A percentile compares a stretch with the other conserved stretches of the same genome.
phyloP scores from a whole-genome alignment of 2,329 filamentous ascomycete species.

The Karstenula rhodostoma region DNA sequence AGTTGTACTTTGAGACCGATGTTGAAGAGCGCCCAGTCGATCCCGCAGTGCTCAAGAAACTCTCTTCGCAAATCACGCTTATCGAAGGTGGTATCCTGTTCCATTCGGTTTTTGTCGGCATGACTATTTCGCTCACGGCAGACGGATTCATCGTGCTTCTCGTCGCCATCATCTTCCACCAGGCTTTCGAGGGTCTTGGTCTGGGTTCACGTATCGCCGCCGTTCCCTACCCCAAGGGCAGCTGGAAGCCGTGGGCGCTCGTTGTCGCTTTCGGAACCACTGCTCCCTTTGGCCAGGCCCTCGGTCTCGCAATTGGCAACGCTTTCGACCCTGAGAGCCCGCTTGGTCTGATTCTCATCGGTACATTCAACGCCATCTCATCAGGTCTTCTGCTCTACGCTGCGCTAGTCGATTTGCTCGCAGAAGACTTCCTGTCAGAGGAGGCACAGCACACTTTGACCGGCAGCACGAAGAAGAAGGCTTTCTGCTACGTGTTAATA shows the following conservation, averaged over 20 bases:
- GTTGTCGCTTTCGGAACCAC: slow-evolving; percentile 71
- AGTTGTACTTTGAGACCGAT: slow-evolving; percentile 49
- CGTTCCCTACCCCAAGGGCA: slow-evolving; percentile 65
- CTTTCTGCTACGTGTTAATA: slow-evolving; percentile 56
- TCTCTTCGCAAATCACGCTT: slow-evolving; percentile 51
- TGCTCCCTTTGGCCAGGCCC: slow-evolving; percentile 70
- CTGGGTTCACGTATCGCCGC: slow-evolving; percentile 67
- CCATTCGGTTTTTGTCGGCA: slow-evolving; percentile 70
- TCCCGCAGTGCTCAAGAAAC: slow-evolving; percentile 49
- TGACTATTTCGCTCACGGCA: slow-evolving; percentile 67
- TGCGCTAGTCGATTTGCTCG: slow-evolving; percentile 69
- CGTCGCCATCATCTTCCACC: slow-evolving; percentile 69
- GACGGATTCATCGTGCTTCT: slow-evolving; percentile 66
- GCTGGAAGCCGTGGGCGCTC: slow-evolving; percentile 67
- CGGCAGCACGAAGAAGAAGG: slow-evolving; percentile 61
- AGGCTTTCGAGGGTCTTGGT: slow-evolving; percentile 70
- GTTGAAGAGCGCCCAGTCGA: slow-evolving; percentile 47
- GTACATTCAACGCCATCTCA: slow-evolving; percentile 72
- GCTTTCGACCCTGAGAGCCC: slow-evolving; percentile 70
- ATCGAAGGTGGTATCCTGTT: slow-evolving; percentile 70
- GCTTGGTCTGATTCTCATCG: slow-evolving; percentile 70
- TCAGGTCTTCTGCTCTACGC: slow-evolving; percentile 69
- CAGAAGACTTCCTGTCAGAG: slow-evolving; percentile 69
- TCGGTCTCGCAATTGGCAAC: slow-evolving; percentile 65
- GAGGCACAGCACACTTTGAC: slow-evolving; percentile 57